phyloP scores from a whole-genome alignment of 2,329 filamentous ascomycete genomes.

The Sporothrix humicola region DNA sequence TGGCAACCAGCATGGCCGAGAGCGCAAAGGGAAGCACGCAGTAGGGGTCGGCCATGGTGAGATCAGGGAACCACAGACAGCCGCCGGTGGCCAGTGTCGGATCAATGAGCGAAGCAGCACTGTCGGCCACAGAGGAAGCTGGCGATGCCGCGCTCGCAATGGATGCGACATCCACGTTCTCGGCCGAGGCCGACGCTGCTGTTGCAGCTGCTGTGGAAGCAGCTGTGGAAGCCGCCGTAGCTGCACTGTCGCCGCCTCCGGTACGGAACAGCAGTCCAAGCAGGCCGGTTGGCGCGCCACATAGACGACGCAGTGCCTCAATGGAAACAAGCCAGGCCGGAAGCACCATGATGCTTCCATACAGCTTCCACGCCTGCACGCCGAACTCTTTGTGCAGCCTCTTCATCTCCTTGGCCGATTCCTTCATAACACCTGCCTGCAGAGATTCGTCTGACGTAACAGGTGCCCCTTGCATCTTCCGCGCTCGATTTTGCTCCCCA shows the following conservation, averaged over 20 bases:
- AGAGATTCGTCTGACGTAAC: not conserved
- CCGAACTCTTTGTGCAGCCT: slow-evolving; percentile 46
- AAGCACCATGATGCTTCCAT: slow-evolving; percentile 49
- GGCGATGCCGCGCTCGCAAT: not conserved
- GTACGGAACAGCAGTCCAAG: slow-evolving; percentile 45
- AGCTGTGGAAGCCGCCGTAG: slow-evolving; percentile 16
- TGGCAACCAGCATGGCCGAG: slow-evolving; percentile 46
- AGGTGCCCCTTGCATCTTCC: slow-evolving; percentile 29
- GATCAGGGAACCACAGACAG: slow-evolving; percentile 61
- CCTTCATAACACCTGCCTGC: slow-evolving; percentile 41
- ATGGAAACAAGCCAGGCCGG: slow-evolving; percentile 58
- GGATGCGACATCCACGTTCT: not conserved
- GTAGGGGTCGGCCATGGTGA: slow-evolving; percentile 59
- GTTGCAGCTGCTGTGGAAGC: slow-evolving; percentile 24
- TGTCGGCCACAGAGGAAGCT: not conserved
- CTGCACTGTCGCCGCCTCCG: slow-evolving; percentile 16
- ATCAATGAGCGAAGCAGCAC: slow-evolving; percentile 23
- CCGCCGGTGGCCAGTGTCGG: slow-evolving; percentile 56
- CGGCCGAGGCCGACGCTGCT: slow-evolving; percentile 10
- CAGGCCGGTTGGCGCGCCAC: slow-evolving; percentile 49
- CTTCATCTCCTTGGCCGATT: slow-evolving; percentile 33
- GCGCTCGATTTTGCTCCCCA: slow-evolving; percentile 34
- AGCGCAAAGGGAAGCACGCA: slow-evolving; percentile 53
- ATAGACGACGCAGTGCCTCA: slow-evolving; percentile 57
- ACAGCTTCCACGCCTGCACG: slow-evolving; percentile 56